Evolutionary conservation across 441 rosid species (phyloP).

Genomic region (Erodium texanum): DNA sequence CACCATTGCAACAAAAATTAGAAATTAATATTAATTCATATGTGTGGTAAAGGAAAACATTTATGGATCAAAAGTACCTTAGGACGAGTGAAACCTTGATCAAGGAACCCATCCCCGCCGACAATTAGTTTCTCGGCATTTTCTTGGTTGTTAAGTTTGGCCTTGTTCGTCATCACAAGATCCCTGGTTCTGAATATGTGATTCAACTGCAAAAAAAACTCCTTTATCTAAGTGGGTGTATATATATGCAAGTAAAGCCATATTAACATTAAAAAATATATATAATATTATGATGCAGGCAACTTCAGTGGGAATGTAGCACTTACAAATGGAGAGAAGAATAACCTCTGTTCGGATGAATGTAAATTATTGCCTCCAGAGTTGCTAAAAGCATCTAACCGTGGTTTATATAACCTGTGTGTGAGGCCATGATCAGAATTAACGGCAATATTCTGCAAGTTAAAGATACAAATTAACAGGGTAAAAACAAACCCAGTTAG

Average conservation of each 20-base stretch:
- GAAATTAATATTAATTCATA: not conserved
- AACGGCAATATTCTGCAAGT: conserved; percentile 31
- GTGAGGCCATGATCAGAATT: conserved; percentile 44
- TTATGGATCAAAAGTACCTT: conserved; percentile 47
- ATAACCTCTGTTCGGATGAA: conserved; percentile 56
- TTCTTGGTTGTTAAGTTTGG: conserved; percentile 56
- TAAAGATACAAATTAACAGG: conserved; percentile 8
- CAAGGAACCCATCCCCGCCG: conserved; percentile 58
- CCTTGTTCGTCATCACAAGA: conserved; percentile 68
- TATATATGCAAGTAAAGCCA: conserved; percentile 9
- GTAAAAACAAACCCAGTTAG: conserved; percentile 1
- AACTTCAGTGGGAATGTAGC: conserved; percentile 18
- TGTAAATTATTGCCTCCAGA: conserved; percentile 59
- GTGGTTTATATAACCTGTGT: conserved; percentile 60
- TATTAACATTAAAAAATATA: not conserved
- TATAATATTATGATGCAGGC: not conserved
- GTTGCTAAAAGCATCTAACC: conserved; percentile 54
- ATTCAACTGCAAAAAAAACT: conserved; percentile 64
- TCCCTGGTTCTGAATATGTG: conserved; percentile 69
- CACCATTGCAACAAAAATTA: conserved; percentile 12
- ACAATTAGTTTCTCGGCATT: conserved; percentile 38
- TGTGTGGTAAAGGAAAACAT: not conserved
- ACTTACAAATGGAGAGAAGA: conserved; percentile 83
- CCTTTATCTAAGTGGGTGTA: conserved; percentile 16
- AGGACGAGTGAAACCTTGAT: conserved; percentile 95